phyloP scores from a whole-genome alignment of 2,329 filamentous ascomycete species.

The Hysterium pulicare region DNA sequence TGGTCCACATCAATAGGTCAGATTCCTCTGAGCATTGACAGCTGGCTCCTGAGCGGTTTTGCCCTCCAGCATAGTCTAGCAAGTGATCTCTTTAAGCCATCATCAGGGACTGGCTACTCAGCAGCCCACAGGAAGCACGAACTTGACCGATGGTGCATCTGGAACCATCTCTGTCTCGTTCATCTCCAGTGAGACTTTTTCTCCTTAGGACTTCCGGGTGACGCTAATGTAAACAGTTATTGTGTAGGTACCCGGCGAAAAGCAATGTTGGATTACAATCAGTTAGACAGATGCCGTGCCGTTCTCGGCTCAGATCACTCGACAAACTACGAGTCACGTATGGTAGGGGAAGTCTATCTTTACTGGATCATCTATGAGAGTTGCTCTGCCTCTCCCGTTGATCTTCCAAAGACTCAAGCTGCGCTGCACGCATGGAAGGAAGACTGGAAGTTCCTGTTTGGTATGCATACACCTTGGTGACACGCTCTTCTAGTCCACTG shows the following conservation, averaged over 20 bases:
- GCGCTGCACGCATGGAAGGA: conserved; percentile 38
- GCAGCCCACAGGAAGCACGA: conserved; percentile 15
- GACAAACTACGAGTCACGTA: conserved; percentile 46
- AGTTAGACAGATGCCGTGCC: conserved; percentile 38
- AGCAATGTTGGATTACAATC: conserved; percentile 35
- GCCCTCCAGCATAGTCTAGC: conserved; percentile 42
- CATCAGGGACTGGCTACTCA: conserved; percentile 6
- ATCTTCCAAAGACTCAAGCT: conserved; percentile 33
- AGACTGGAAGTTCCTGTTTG: conserved; percentile 40
- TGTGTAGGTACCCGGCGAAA: conserved; percentile 43
- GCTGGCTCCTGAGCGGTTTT: conserved; percentile 45
- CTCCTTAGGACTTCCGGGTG: background rate
- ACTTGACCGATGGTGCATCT: conserved; percentile 36
- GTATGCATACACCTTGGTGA: conserved; percentile 17
- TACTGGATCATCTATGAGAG: conserved; percentile 47
- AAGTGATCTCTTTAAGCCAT: conserved; percentile 31
- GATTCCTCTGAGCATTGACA: conserved; percentile 44
- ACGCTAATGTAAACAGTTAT: conserved; percentile 25
- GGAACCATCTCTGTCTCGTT: conserved; percentile 45
- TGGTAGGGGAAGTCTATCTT: conserved; percentile 45
- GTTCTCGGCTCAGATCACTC: conserved; percentile 38
- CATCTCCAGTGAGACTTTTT: conserved; percentile 38
- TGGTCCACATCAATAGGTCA: conserved; percentile 48
- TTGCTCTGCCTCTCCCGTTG: conserved; percentile 24
- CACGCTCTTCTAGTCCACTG: background rate